A percentile compares a stretch with the other conserved stretches of the same genome.
Evolutionary conservation across 2,329 filamentous ascomycete genomes (phyloP).

Genomic region (Arthroderma uncinatum): DNA sequence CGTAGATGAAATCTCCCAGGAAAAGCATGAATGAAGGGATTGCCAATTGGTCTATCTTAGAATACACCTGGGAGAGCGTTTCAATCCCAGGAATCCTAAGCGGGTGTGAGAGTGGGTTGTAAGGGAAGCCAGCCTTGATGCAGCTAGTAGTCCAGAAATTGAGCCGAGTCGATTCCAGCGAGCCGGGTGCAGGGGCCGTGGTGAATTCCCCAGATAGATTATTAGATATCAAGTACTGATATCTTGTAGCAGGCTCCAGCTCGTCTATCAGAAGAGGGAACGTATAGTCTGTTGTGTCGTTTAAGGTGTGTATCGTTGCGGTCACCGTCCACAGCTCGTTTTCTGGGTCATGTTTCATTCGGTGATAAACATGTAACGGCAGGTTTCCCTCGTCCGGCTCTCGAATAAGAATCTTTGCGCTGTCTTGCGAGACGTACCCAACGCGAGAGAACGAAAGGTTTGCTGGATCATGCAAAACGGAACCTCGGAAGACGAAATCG

Average conservation of each 20-base stretch:
- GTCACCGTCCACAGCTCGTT: conserved; percentile 49
- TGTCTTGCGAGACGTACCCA: conserved; percentile 71
- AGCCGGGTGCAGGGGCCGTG: conserved; percentile 60
- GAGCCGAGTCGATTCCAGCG: conserved; percentile 55
- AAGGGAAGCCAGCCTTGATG: conserved; percentile 83
- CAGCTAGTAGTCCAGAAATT: conserved; percentile 90
- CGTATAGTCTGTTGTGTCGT: conserved; percentile 74
- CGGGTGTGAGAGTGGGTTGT: conserved; percentile 71
- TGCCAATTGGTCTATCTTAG: conserved; percentile 49
- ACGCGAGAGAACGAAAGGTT: conserved; percentile 77
- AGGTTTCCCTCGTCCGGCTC: conserved; percentile 67
- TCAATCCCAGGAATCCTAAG: conserved; percentile 71
- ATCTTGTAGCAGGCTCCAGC: conserved; percentile 59
- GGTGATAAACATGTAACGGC: conserved; percentile 56
- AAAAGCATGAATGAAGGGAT: conserved; percentile 50
- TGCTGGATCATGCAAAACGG: conserved; percentile 55
- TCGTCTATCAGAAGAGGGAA: conserved; percentile 55
- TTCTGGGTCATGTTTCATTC: conserved; percentile 27
- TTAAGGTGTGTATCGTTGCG: conserved; percentile 54
- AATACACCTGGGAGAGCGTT: conserved; percentile 62
- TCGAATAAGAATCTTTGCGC: conserved; percentile 70
- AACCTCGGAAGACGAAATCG: conserved; percentile 68
- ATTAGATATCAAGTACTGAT: conserved; percentile 78
- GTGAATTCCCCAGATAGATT: conserved; percentile 75
- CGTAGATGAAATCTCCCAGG: conserved; percentile 40